Evolutionary conservation across 441 rosid species (phyloP).

Genomic region (Codiaeum variegatum): DNA sequence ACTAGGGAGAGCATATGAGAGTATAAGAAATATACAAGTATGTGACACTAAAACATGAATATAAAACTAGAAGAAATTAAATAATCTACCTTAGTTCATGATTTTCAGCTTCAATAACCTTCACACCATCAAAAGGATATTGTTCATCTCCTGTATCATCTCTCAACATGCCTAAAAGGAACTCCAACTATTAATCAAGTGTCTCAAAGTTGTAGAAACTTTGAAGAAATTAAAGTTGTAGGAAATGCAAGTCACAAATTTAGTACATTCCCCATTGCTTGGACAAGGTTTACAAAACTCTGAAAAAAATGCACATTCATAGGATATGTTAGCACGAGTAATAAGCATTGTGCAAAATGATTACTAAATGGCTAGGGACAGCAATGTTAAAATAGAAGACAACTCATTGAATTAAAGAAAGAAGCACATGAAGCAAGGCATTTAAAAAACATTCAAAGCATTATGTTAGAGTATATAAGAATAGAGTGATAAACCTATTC

Average conservation of each 20-base stretch:
- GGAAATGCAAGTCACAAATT: too few species aligned
- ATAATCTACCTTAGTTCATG: constrained; percentile 55
- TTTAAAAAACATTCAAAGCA: neutral
- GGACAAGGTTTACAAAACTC: constrained; percentile 83
- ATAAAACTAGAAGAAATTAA: constrained; percentile 3
- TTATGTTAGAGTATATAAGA: neutral
- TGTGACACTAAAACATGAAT: constrained; percentile 9
- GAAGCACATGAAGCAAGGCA: neutral
- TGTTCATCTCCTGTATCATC: constrained; percentile 51
- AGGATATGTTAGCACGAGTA: neutral
- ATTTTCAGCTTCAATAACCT: constrained; percentile 71
- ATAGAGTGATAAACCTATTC: neutral
- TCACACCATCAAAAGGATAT: constrained; percentile 68
- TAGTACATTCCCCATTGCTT: constrained; percentile 39
- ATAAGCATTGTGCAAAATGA: constrained; percentile 7
- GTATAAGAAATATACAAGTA: neutral
- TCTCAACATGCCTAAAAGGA: too few species aligned
- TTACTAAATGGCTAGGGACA: neutral
- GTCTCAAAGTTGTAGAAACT: too few species aligned
- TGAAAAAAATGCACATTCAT: constrained; percentile 25
- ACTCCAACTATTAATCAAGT: too few species aligned
- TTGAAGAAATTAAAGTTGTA: too few species aligned
- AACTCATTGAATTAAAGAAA: neutral
- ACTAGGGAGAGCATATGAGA: neutral
- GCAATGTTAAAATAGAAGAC: neutral